phyloP scores from a whole-genome alignment of 2,329 filamentous ascomycete genomes.

The Cladosporium austrohemisphaericum region DNA sequence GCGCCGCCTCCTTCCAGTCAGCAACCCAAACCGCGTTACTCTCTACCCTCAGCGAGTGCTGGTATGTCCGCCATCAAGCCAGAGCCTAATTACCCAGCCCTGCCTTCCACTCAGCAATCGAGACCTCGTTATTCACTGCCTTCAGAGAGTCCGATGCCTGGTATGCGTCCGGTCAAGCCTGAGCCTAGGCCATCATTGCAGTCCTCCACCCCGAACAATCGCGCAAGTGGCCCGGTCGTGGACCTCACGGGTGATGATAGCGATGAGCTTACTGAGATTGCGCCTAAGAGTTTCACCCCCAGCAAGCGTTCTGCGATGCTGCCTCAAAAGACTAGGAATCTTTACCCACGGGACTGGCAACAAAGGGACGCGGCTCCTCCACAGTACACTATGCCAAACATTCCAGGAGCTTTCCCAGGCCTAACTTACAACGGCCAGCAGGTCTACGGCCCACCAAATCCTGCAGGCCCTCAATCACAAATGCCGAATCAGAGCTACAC shows the following conservation, averaged over 20 bases:
- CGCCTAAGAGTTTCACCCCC: conserved; percentile 23
- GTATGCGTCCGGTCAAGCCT: conserved; percentile 7
- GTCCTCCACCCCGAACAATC: conserved; percentile 16
- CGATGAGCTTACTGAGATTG: conserved; percentile 29
- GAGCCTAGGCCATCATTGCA: conserved; percentile 17
- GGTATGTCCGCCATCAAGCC: background rate
- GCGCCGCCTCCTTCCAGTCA: background rate
- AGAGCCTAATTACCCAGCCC: background rate
- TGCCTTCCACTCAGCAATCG: background rate
- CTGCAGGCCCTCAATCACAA: background rate
- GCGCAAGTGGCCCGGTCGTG: conserved; percentile 20
- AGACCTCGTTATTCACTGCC: background rate
- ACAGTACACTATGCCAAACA: conserved; percentile 22
- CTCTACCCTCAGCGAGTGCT: background rate
- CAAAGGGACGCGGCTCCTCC: background rate
- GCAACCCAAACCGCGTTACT: background rate
- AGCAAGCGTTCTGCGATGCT: conserved; percentile 13
- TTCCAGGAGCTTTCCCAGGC: conserved; percentile 24
- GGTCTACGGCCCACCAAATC: background rate
- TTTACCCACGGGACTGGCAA: background rate
- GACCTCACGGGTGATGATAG: conserved; percentile 32
- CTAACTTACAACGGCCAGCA: conserved; percentile 7
- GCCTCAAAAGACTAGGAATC: conserved; percentile 4
- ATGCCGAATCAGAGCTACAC: background rate
- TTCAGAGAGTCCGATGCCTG: background rate